These are phyloP conservation scores for Chimonanthus salicifolius DNA, from an alignment of 164 flowering plant species.

Conservation along the genomic window DNA sequence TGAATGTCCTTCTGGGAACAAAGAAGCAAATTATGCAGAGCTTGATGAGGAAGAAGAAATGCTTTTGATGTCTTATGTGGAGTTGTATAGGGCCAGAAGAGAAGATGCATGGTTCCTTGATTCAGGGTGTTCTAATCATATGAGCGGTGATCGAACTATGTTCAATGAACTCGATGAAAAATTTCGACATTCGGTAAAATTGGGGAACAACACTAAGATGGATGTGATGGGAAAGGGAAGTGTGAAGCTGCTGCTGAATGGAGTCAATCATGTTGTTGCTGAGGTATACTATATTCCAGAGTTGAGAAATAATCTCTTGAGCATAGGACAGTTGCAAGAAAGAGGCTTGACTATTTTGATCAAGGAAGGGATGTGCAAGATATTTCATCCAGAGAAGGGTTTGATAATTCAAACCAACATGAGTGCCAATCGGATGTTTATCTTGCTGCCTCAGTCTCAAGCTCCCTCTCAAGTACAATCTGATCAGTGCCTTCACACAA, in stretches of 20 bases:
- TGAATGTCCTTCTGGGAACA: slow-evolving; percentile 3
- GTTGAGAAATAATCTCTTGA: slow-evolving; percentile 20
- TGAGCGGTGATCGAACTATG: too few relatives aligned
- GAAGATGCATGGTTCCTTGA: too few relatives aligned
- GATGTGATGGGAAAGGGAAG: too few relatives aligned
- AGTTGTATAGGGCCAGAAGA: too few relatives aligned
- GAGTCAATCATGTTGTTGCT: slow-evolving; percentile 4
- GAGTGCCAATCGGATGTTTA: slow-evolving; percentile 16
- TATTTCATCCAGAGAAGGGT: slow-evolving; percentile 11
- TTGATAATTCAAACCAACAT: slow-evolving; percentile 4
- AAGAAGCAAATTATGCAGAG: slow-evolving; percentile 11
- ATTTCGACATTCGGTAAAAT: too few relatives aligned
- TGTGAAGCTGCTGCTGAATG: slow-evolving; percentile 3
- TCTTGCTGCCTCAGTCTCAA: slow-evolving; percentile 7
- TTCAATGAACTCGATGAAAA: too few relatives aligned
- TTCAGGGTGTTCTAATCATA: too few relatives aligned
- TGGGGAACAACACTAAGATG: too few relatives aligned
- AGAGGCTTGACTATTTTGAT: slow-evolving; percentile 15
- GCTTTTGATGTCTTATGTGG: too few relatives aligned
- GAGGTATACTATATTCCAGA: slow-evolving; percentile 21
- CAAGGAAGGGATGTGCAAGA: slow-evolving; percentile 10
- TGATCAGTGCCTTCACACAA: background rate
- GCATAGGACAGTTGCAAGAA: slow-evolving; percentile 22
- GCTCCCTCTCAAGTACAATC: background rate
- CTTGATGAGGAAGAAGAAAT: slow-evolving; percentile 17